phyloP scores from a whole-genome alignment of 768 basidiomycete genomes.

The Boletus vermiculosoides region DNA sequence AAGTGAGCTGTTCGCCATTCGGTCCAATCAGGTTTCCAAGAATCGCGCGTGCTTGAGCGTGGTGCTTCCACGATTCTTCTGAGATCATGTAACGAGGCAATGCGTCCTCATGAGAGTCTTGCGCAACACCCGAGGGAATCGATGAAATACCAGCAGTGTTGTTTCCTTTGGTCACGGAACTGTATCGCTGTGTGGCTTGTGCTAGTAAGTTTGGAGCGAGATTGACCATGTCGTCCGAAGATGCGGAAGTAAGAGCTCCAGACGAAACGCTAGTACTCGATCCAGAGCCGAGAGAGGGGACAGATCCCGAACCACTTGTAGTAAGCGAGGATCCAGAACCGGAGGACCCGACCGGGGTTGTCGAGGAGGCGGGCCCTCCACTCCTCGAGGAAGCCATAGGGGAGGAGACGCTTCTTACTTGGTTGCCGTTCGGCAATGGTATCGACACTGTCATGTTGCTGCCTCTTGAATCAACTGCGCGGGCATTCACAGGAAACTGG shows the following conservation, averaged over 20 bases:
- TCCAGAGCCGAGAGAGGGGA: slow-evolving; percentile 50
- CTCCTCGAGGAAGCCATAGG: slow-evolving; percentile 49
- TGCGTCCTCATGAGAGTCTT: slow-evolving; percentile 43
- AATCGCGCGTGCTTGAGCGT: slow-evolving; percentile 79
- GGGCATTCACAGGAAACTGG: slow-evolving; percentile 38
- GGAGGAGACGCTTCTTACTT: slow-evolving; percentile 66
- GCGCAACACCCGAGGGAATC: slow-evolving; percentile 36
- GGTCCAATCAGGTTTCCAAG: slow-evolving; percentile 82
- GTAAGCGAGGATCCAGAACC: slow-evolving; percentile 48
- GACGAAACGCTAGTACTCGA: slow-evolving; percentile 48
- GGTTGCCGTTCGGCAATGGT: slow-evolving; percentile 44
- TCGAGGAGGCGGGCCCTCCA: slow-evolving; percentile 23
- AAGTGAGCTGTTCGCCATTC: slow-evolving; percentile 82
- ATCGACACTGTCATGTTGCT: slow-evolving; percentile 48
- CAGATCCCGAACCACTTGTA: slow-evolving; percentile 47
- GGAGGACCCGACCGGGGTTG: slow-evolving; percentile 39
- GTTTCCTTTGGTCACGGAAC: slow-evolving; percentile 33
- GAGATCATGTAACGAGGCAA: slow-evolving; percentile 56
- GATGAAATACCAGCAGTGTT: slow-evolving; percentile 28
- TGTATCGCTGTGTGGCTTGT: slow-evolving; percentile 51
- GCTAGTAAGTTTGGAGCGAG: slow-evolving; percentile 44
- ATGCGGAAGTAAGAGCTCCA: slow-evolving; percentile 46
- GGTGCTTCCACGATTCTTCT: slow-evolving; percentile 83
- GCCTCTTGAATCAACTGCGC: slow-evolving; percentile 32
- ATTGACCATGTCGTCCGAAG: slow-evolving; percentile 55